phyloP scores from a whole-genome alignment of 2,329 filamentous ascomycete species.

The Hortaea werneckii region DNA sequence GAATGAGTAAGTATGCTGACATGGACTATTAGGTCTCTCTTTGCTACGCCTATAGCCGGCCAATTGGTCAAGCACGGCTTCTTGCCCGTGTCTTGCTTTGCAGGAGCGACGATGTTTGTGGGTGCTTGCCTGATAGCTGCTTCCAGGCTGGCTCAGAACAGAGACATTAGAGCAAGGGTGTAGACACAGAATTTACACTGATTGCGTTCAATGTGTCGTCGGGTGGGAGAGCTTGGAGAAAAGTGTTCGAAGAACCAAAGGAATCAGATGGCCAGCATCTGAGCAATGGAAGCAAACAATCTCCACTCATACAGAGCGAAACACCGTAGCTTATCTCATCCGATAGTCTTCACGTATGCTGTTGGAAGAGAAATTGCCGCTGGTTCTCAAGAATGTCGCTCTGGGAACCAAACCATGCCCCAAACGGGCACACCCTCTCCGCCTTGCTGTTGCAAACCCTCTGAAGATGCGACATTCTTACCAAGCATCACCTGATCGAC shows the following conservation, averaged over 20 bases:
- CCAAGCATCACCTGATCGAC: constrained; percentile 12
- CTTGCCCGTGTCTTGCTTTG: constrained; percentile 8
- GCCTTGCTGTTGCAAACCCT: constrained; percentile 11
- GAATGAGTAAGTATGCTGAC: too few relatives aligned
- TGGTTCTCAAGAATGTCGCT: background rate
- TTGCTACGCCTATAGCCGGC: constrained; percentile 15
- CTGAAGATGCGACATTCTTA: constrained; percentile 9
- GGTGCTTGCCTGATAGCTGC: constrained; percentile 5
- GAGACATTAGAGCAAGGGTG: constrained; percentile 3
- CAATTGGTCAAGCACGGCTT: constrained; percentile 12
- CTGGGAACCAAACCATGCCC: constrained; percentile 19
- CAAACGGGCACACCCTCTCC: constrained; percentile 14
- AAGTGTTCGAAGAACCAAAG: too few relatives aligned
- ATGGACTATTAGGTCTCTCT: constrained; percentile 5
- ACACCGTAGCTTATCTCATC: too few relatives aligned
- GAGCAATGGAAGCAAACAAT: too few relatives aligned
- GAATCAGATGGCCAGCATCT: too few relatives aligned
- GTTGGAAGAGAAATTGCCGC: too few relatives aligned
- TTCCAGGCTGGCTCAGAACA: constrained; percentile 2
- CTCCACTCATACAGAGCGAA: too few relatives aligned
- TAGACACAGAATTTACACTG: background rate
- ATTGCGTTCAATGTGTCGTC: too few relatives aligned
- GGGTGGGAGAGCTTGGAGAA: too few relatives aligned
- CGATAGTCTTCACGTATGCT: too few relatives aligned
- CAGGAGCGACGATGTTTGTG: constrained; percentile 10